Conservation (phyloP, 1,284 basidiomycete genomes). For the Malassezia globosa region DNA sequence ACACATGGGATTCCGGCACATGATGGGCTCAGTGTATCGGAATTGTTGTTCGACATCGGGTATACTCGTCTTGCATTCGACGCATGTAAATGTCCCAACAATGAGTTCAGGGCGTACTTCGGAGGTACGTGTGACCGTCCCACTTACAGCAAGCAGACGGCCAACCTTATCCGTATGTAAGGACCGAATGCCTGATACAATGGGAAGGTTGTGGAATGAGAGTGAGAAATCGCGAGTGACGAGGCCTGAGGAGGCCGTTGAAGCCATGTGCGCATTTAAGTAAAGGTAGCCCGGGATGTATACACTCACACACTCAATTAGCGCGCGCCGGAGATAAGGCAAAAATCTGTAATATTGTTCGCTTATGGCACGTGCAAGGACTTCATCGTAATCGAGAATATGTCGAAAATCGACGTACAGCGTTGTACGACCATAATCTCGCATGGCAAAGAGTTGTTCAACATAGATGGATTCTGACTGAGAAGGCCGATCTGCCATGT, state of each 20-base stretch:
- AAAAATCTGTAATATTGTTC: slow-evolving; percentile 93
- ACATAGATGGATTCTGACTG: slow-evolving; percentile 56
- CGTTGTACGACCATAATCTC: slow-evolving; percentile 81
- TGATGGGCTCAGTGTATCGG: slow-evolving; percentile 95
- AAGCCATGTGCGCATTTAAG: slow-evolving; percentile 57
- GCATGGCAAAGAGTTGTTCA: slow-evolving; percentile 82
- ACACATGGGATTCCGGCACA: slow-evolving; percentile 87
- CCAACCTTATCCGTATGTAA: slow-evolving; percentile 51
- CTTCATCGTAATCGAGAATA: slow-evolving; percentile 75
- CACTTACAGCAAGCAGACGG: slow-evolving; percentile 36
- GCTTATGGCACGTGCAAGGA: slow-evolving; percentile 81
- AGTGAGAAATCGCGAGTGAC: slow-evolving; percentile 85
- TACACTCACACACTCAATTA: slow-evolving; percentile 75
- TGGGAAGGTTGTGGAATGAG: slow-evolving; percentile 88
- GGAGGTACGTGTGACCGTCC: slow-evolving; percentile 76
- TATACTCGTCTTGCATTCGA: slow-evolving; percentile 73
- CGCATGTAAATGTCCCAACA: slow-evolving; percentile 84
- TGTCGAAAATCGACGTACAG: slow-evolving; percentile 93
- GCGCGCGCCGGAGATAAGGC: slow-evolving; percentile 78
- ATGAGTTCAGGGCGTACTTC: slow-evolving; percentile 93
- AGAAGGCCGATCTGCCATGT: not conserved
- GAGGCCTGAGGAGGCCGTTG: slow-evolving; percentile 61
- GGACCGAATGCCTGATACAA: slow-evolving; percentile 90
- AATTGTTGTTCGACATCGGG: slow-evolving; percentile 97
- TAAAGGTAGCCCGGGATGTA: slow-evolving; percentile 87